Percentiles rank a stretch among this genome's conserved stretches.
Conservation (phyloP, 2,329 filamentous ascomycete species). For the Metarhizium anisopliae region DNA sequence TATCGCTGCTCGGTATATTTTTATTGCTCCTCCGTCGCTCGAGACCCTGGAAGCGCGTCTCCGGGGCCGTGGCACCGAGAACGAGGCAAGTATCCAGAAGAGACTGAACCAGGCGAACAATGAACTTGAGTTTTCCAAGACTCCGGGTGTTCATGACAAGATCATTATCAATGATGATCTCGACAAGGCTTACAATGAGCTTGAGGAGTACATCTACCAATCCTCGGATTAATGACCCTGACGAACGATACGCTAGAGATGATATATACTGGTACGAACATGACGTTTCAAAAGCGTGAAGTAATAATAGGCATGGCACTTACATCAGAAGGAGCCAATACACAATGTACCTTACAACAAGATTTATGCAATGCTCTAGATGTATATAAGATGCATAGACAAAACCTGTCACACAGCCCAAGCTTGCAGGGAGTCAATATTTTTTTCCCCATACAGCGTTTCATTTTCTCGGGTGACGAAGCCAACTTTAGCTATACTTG, state of each 20-base stretch:
- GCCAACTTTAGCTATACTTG: constrained; percentile 20
- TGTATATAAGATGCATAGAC: not conserved
- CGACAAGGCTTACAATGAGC: constrained; percentile 41
- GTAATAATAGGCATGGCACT: not conserved
- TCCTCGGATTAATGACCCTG: constrained; percentile 9
- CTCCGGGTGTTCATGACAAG: constrained; percentile 43
- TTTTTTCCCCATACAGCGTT: constrained; percentile 3
- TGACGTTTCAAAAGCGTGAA: not conserved
- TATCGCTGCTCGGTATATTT: constrained; percentile 71
- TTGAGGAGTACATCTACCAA: constrained; percentile 42
- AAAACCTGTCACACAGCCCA: not conserved
- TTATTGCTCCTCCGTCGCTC: constrained; percentile 71
- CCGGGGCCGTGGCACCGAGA: constrained; percentile 69
- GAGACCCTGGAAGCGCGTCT: constrained; percentile 67
- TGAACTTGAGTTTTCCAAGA: constrained; percentile 65
- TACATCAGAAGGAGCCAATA: not conserved
- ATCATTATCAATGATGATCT: constrained; percentile 35
- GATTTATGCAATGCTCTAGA: not conserved
- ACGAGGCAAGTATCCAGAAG: constrained; percentile 60
- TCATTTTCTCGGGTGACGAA: constrained; percentile 14
- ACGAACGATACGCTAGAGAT: not conserved
- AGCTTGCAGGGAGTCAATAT: constrained; percentile 1
- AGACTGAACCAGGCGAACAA: constrained; percentile 61
- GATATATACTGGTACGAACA: not conserved
- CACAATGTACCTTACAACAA: not conserved